Percentiles rank a stretch among this genome's conserved stretches.
phyloP scores from a whole-genome alignment of 2,329 filamentous ascomycete species.

The Sordariomycetes sp. region DNA sequence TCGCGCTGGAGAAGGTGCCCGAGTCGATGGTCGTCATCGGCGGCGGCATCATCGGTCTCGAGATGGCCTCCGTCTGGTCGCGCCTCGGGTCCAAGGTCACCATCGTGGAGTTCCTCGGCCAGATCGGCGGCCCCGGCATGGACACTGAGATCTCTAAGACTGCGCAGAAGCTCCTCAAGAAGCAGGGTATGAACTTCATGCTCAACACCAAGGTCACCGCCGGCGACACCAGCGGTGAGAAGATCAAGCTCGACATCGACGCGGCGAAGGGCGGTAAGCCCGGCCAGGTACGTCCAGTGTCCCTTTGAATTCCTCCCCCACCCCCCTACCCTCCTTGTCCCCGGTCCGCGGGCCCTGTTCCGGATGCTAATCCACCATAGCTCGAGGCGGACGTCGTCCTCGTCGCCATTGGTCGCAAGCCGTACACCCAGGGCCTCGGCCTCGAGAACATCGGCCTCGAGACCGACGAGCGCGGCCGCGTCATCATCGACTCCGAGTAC shows the following conservation, averaged over 20 bases:
- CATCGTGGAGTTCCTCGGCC: conserved; percentile 88
- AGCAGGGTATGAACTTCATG: conserved; percentile 98
- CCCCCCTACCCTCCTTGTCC: neutral
- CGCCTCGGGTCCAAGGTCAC: conserved; percentile 88
- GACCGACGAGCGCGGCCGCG: conserved; percentile 81
- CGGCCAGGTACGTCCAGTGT: conserved; percentile 57
- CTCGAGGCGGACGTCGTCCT: conserved; percentile 92
- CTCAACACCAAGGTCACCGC: conserved; percentile 86
- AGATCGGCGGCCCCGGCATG: conserved; percentile 98
- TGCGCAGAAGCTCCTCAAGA: conserved; percentile 82
- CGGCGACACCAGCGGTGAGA: conserved; percentile 68
- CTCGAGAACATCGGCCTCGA: conserved; percentile 91
- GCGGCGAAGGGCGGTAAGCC: conserved; percentile 92
- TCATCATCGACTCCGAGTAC: conserved; percentile 98
- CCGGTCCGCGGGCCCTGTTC: neutral
- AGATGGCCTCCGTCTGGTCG: conserved; percentile 98
- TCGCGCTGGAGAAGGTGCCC: conserved; percentile 78
- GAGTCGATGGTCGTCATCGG: conserved; percentile 97
- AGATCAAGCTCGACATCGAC: conserved; percentile 74
- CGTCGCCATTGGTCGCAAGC: conserved; percentile 89
- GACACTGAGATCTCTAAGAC: conserved; percentile 85
- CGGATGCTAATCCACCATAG: conserved; percentile 23
- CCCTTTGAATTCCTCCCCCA: no score
- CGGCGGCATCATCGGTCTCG: conserved; percentile 94
- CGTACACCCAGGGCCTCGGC: conserved; percentile 83